Base-by-base conservation (phyloP, 1,284 basidiomycete species). In the Wolfiporia cocos region DNA sequence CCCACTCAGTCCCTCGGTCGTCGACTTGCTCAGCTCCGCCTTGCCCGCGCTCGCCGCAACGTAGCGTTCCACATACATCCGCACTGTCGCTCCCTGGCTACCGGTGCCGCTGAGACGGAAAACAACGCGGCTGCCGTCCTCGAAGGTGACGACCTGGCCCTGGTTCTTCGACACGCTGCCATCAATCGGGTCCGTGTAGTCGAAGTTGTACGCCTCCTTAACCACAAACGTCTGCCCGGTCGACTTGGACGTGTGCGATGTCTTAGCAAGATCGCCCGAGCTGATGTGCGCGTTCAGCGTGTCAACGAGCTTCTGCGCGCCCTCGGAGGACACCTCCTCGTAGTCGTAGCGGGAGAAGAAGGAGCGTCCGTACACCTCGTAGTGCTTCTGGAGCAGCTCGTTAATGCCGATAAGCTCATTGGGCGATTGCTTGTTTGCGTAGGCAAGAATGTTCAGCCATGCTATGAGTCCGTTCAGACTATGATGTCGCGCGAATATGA, bases 321-420 rank as follows among this genome's bases (percentile, higher is more conserved):
- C 91, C 26, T 87, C 88, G 0, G 92, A 92, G 12, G 90, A 78
- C 37, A 97, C 92, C 65, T 99, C 96, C 65, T 99, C 95, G 70
- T 99, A 99, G 70, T 99, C 95, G 69, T 99, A 99, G 52, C 92
- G 85, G 49, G 89, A 93, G 78, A 98, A 99, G 81, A 98, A 99
- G 48, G 87, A 93, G 51, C 95, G 92, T 33, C 95, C 95, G 67
- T 99, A 99, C 57, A 78, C 84, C 49, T 77, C 73, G 70, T 98
- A 99, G 73, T 95, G 92, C 50, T 76, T 78, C 52, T 83, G 73
- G 31, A 96, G 78, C 50, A 96, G 68, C 58, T 95, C 92, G 50
- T 92, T 92, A 68, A 97, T 95, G 15, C 89, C 90, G 41, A 87
- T 69, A 37, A 76, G 70, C 62, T 85, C 74, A 60, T 76, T 78